Percentiles rank a stretch among this genome's conserved stretches.
Conservation (phyloP, 768 basidiomycete species). For the Mycena alexandri region DNA sequence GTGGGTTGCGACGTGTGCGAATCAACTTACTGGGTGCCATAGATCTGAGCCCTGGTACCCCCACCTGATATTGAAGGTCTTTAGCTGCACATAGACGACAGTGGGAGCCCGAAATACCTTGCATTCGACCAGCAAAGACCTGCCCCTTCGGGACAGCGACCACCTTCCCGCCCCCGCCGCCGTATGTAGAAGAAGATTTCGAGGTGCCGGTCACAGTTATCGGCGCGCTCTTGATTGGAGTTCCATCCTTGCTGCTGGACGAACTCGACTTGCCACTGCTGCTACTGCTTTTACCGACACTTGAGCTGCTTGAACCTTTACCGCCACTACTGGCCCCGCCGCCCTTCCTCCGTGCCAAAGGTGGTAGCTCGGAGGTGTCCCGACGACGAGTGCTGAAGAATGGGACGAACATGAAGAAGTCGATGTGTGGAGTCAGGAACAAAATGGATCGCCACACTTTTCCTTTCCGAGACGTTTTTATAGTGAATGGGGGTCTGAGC, state of each 20-base stretch:
- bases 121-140: slow-evolving; percentile 59
- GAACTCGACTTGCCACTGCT: neutral
- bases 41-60: slow-evolving; percentile 59
- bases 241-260: neutral
- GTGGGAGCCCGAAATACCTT: neutral
- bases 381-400: slow-evolving; percentile 1
- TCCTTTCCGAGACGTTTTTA: too few relatives aligned
- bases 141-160: slow-evolving; percentile 58
- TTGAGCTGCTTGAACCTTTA: slow-evolving; percentile 28
- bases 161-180: slow-evolving; percentile 47
- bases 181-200: slow-evolving; percentile 43
- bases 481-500: too few relatives aligned
- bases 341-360: neutral
- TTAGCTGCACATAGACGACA: neutral
- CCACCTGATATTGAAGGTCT: slow-evolving; percentile 56
- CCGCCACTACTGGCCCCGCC: slow-evolving; percentile 25
- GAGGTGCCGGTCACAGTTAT: slow-evolving; percentile 31
- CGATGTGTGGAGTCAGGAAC: neutral
- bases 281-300: slow-evolving; percentile 6
- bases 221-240: slow-evolving; percentile 11
- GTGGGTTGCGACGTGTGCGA: slow-evolving; percentile 18
- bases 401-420: slow-evolving; percentile 7
- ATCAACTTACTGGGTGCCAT: slow-evolving; percentile 56
- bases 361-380: neutral
- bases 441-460: too few relatives aligned